Conservation (phyloP, 495 filamentous ascomycete genomes). For the Bombardia bombarda region DNA sequence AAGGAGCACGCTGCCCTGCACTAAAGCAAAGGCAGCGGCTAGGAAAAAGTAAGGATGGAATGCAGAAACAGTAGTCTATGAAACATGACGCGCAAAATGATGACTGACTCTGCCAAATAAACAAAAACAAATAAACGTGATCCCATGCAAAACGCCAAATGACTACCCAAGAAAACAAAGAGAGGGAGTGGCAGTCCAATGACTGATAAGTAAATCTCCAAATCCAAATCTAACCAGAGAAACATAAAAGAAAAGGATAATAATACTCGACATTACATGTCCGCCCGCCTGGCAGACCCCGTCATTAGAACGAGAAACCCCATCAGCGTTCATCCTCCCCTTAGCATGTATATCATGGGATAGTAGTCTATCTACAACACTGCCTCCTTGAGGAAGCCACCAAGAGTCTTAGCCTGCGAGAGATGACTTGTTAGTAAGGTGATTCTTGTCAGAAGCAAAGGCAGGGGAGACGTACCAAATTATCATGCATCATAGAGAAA, state of each 20-base stretch:
- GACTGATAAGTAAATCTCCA: background rate
- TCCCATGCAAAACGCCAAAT: no score
- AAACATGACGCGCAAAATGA: no score
- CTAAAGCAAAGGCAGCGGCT: background rate
- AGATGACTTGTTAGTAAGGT: background rate
- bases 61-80: background rate
- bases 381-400: conserved; percentile 30
- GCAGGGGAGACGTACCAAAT: conserved; percentile 33
- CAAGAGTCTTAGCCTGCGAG: conserved; percentile 32
- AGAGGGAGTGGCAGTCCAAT: background rate
- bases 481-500: conserved; percentile 63
- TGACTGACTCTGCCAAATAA: no score
- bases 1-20: background rate
- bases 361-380: no score
- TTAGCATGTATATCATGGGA: no score
- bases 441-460: background rate
- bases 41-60: background rate
- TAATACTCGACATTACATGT: background rate
- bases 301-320: background rate
- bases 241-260: background rate
- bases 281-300: background rate
- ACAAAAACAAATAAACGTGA: no score
- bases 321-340: no score
- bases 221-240: background rate
- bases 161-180: no score